A percentile compares a stretch with the other conserved stretches of the same genome.
Evolutionary conservation across 257 asterid genomes (phyloP).

Genomic region (Leptodermis oblonga): DNA sequence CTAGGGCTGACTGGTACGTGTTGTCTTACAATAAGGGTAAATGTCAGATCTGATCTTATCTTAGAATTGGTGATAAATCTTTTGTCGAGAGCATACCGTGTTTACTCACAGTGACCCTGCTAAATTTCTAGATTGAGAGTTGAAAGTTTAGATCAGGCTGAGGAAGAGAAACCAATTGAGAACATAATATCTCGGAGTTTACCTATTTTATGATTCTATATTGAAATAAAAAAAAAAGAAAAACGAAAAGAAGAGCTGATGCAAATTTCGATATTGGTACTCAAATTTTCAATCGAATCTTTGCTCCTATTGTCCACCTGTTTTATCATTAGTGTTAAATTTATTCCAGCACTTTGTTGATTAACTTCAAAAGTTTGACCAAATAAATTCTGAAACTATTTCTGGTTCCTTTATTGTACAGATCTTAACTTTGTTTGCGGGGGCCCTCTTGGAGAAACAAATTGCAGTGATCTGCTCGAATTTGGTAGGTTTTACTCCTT

Average conservation of each 20-base stretch:
- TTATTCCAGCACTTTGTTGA: not conserved
- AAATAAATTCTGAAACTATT: conserved; percentile 11
- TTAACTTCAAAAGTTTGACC: not conserved
- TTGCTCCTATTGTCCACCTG: not conserved
- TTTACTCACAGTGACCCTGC: not conserved
- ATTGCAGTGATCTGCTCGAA: conserved; percentile 77
- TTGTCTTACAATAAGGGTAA: not conserved
- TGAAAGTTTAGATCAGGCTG: not conserved
- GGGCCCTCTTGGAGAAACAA: conserved; percentile 92
- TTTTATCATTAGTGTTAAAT: not conserved
- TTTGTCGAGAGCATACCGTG: not conserved
- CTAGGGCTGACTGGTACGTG: not conserved
- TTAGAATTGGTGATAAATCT: not conserved
- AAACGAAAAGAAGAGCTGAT: not conserved
- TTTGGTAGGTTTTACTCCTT: conserved; percentile 48
- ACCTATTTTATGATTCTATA: not conserved
- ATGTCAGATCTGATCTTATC: not conserved
- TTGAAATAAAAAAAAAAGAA: not conserved
- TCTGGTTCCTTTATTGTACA: conserved; percentile 33
- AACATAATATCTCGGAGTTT: not conserved
- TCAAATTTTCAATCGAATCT: not conserved
- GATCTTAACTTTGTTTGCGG: conserved; percentile 84
- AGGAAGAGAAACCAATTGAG: not conserved
- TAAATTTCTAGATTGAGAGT: not conserved
- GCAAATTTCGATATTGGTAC: too few relatives aligned